phyloP scores from a whole-genome alignment of 129 eudicot species.

The Logfia minima region DNA sequence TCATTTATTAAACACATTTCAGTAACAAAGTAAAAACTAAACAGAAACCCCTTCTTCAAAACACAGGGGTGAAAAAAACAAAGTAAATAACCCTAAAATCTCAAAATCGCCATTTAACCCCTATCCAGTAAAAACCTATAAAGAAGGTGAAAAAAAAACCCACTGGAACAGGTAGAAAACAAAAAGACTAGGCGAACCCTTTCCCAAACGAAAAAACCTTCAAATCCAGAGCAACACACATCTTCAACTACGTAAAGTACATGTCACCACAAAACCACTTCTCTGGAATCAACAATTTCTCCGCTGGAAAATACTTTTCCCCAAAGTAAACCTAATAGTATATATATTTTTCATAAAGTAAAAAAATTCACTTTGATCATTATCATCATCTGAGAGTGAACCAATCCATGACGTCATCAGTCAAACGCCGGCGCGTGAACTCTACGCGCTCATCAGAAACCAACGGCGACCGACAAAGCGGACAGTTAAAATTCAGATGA shows the following conservation, averaged over 20 bases:
- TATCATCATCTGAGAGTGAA: slow-evolving; percentile 40
- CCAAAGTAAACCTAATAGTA: neutral
- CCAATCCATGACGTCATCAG: slow-evolving; percentile 49
- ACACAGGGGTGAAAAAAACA: neutral
- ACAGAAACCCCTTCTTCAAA: neutral
- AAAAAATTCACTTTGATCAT: no score
- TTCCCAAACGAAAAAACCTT: slow-evolving; percentile 17
- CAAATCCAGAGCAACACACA: slow-evolving; percentile 22
- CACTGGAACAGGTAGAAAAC: slow-evolving; percentile 32
- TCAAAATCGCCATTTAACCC: slow-evolving; percentile 32
- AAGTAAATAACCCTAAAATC: slow-evolving; percentile 7
- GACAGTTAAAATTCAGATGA: slow-evolving; percentile 65
- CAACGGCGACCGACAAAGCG: slow-evolving; percentile 60
- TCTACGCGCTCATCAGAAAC: slow-evolving; percentile 54
- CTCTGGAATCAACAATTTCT: slow-evolving; percentile 17
- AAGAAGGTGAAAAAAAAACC: slow-evolving; percentile 18
- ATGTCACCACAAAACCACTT: neutral
- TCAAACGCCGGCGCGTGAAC: slow-evolving; percentile 43
- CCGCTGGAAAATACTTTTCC: neutral
- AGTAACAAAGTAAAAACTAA: neutral
- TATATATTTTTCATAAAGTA: no score
- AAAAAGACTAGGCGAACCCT: neutral
- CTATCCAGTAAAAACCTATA: slow-evolving; percentile 14
- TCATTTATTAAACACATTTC: slow-evolving; percentile 21
- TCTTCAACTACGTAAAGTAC: neutral